Evolutionary conservation across 805 yeast species (phyloP), one percentile per base, ranked within the genome.

Genomic region (Spathaspora sp.): DNA sequence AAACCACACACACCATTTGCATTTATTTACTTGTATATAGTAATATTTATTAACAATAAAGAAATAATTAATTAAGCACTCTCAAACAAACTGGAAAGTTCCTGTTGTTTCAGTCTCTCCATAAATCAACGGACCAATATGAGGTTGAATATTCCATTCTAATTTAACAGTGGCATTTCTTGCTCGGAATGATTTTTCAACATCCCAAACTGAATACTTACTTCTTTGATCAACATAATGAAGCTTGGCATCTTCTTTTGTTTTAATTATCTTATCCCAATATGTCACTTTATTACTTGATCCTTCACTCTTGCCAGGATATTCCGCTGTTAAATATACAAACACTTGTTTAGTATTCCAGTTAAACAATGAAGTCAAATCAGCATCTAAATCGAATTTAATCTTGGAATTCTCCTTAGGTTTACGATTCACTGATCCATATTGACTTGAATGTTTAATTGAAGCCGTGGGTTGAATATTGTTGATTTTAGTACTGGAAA

Each of bases 271-370:
- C 57, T 80, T 80, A 70, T 93, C 98, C 99, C 99, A 93, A 63
- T 88, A 84, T 0, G 93, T 87, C 39, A 92, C 88, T 56, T 84
- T 83, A 67, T 85, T 87, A 2, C 67, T 64, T n/a, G 79, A 68
- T 9, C 65, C 73, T 1, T 57, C 58, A 54, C 69, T 59, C 52
- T 69, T 64, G 74, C 82, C 83, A 16, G 75, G 73, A 60, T 92
- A 92, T 62, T 89, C 93, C 1, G 96, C 96, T 2, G 96, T 88
- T 55, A 94, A 75, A 62, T 93, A 94, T 5, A 86, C 88, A 62
- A 94, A 93, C n/a, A 93, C 83, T 68, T 93, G 98, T 65, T 93
- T 93, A 11, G 99, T 94, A 70, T 93, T 94, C 97, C 97, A 93
- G 68, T 87, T 91, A 79, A 92, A 92, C 49, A 94, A 76, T 1